Base-by-base conservation (phyloP, 2,329 filamentous ascomycete species). In the Trichothecium roseum region DNA sequence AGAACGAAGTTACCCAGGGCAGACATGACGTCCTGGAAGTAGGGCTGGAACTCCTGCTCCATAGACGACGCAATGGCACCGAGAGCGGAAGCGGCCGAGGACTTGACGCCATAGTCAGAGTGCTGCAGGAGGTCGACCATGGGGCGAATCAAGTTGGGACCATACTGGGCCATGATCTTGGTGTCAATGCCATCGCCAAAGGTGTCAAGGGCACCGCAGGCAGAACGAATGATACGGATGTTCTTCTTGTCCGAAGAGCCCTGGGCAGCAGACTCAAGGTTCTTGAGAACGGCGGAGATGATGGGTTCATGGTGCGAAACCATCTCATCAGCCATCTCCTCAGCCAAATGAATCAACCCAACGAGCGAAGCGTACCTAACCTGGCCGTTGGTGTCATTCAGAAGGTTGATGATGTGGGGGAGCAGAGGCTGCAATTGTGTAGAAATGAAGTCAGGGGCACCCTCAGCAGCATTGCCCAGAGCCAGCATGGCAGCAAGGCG, bases 401-500 rank as follows among this genome's bases (percentile, higher is more conserved):
- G 75, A 8, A 96, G 72, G 51, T 77, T 78, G 39, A 95, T 70
- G 40, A 96, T 78, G 47, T 84, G 71, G 33, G 91, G 91, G 56
- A 96, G 76, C 45, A 96, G 82, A 45, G 81, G 74, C 51, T 81
- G 72, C 42, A 96, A 75, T 62, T 98, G 91, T 15, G 88, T 94
- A 44, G 85, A 86, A 52, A 96, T 87, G 62, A 96, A 98, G 59
- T 98, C 91, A 13, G 91, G 91, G 20, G 91, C 89, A 48, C 91
- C 91, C 67, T 96, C 91, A 36, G 94, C 89, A 48, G 85, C 89
- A 67, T 89, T 93, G 40, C 89, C 89, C 5, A 98, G 74, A 33
- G 89, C 82, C 42, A 96, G 72, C 53, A 96, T 91, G 60, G 84
- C 88, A 37, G 89, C 88, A 60, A 89, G 84, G 40, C 89, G 81